A percentile compares a stretch with the other conserved stretches of the same genome.
Evolutionary conservation across 768 basidiomycete genomes (phyloP).

Genomic region (Termitomyces sp.): DNA sequence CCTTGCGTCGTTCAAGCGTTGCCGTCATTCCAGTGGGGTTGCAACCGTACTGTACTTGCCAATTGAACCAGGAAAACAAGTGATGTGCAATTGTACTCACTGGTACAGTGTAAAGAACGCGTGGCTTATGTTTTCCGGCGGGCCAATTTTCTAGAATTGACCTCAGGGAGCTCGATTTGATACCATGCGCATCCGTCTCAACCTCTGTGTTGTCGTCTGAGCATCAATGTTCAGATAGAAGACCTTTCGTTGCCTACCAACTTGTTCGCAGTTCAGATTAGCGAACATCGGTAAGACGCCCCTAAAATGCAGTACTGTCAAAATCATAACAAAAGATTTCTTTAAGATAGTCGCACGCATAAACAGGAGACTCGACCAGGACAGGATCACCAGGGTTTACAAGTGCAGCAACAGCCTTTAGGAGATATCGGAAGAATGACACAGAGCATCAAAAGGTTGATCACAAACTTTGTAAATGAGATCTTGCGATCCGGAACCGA

Average conservation of each 20-base stretch:
- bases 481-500: slow-evolving; percentile 88
- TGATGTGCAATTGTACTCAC: slow-evolving; percentile 29
- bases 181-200: slow-evolving; percentile 63
- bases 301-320: slow-evolving; percentile 22
- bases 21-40: slow-evolving; percentile 82
- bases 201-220: slow-evolving; percentile 40
- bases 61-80: not conserved
- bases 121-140: slow-evolving; percentile 57
- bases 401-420: slow-evolving; percentile 60
- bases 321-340: slow-evolving; percentile 3
- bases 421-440: not conserved
- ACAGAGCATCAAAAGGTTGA: not conserved
- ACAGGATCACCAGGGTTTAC: slow-evolving; percentile 73
- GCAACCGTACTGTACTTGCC: slow-evolving; percentile 58
- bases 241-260: slow-evolving; percentile 34
- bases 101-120: slow-evolving; percentile 71
- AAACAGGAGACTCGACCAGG: slow-evolving; percentile 76
- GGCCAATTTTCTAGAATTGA: slow-evolving; percentile 68
- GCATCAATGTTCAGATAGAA: not conserved
- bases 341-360: slow-evolving; percentile 42
- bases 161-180: slow-evolving; percentile 50
- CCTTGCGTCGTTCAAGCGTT: slow-evolving; percentile 55
- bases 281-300: slow-evolving; percentile 59
- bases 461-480: slow-evolving; percentile 59
- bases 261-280: slow-evolving; percentile 42